These are phyloP conservation scores for Halteria grandinella DNA, from an alignment of 73 alveolate species.

Conservation along the genomic window DNA sequence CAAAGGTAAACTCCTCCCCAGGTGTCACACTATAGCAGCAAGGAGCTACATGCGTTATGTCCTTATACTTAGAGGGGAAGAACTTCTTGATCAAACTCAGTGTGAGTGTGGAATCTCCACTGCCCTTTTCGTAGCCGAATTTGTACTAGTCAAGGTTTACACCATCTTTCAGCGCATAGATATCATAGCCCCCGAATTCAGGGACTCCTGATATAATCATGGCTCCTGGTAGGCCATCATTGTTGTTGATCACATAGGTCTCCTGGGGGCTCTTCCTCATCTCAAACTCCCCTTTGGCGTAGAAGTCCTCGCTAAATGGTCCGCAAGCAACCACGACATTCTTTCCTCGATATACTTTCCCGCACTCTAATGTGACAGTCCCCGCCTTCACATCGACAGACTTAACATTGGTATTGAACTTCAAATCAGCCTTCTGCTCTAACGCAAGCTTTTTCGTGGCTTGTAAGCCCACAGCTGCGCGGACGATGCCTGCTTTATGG, in stretches of 20 bases:
- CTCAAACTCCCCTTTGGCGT: slow-evolving; percentile 15
- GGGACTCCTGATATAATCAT: not conserved
- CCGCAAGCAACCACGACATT: slow-evolving; percentile 39
- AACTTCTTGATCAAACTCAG: not conserved
- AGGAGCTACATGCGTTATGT: slow-evolving; percentile 8
- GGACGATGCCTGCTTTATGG: slow-evolving; percentile 52
- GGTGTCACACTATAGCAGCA: slow-evolving; percentile 49
- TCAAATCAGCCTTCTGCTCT: slow-evolving; percentile 49
- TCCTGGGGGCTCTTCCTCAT: slow-evolving; percentile 12
- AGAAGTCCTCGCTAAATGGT: slow-evolving; percentile 21
- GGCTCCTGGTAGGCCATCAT: slow-evolving; percentile 14
- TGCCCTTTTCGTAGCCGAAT: slow-evolving; percentile 4
- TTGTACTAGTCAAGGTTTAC: slow-evolving; percentile 4
- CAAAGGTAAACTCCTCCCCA: slow-evolving; percentile 36
- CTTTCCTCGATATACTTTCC: slow-evolving; percentile 32
- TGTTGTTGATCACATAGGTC: slow-evolving; percentile 3
- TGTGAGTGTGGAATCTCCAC: not conserved
- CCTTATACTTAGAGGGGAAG: slow-evolving; percentile 19
- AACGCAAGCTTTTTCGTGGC: slow-evolving; percentile 12
- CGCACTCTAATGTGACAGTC: not conserved
- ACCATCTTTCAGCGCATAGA: slow-evolving; percentile 13
- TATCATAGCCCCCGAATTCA: not conserved
- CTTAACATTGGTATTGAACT: slow-evolving; percentile 11
- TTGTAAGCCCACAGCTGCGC: slow-evolving; percentile 23
- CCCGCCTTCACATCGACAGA: slow-evolving; percentile 7